Conservation (phyloP, 2,329 filamentous ascomycete species). For the Sporothrix pallida region DNA sequence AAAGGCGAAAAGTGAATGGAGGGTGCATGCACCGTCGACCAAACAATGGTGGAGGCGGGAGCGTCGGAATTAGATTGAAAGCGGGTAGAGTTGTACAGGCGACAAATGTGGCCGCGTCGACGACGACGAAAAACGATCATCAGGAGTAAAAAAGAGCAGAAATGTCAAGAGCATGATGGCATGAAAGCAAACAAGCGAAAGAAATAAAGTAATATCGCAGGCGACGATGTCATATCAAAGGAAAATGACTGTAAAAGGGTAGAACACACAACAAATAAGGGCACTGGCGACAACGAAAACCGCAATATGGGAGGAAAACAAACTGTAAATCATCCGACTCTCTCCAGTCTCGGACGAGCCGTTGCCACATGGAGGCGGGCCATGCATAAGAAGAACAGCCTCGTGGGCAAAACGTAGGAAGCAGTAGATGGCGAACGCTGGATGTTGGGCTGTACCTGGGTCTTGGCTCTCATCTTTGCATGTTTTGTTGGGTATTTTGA, state of each 20-base stretch:
- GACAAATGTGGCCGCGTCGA: slow-evolving; percentile 16
- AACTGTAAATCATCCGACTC: neutral
- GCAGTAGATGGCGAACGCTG: neutral
- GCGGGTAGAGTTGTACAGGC: slow-evolving; percentile 30
- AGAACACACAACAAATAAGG: neutral
- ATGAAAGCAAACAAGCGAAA: slow-evolving; percentile 18
- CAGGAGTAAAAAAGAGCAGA: slow-evolving; percentile 1
- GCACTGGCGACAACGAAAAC: neutral
- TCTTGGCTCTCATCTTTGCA: neutral
- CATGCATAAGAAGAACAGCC: slow-evolving; percentile 7
- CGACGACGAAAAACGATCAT: neutral
- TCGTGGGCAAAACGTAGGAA: neutral
- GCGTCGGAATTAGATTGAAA: slow-evolving; percentile 31
- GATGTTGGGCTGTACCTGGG: neutral
- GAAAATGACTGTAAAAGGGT: neutral
- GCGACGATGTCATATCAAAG: neutral
- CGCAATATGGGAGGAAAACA: slow-evolving; percentile 3
- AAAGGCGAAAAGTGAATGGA: neutral
- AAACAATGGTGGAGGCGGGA: slow-evolving; percentile 12
- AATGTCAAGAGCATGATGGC: slow-evolving; percentile 18
- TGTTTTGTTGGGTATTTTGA: neutral
- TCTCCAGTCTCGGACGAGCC: slow-evolving; percentile 9
- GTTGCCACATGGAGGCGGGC: slow-evolving; percentile 34
- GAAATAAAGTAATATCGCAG: slow-evolving; percentile 23
- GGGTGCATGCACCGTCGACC: slow-evolving; percentile 12